phyloP scores from a whole-genome alignment of 1,139 yeast species.

The Yamadazyma triangularis region DNA sequence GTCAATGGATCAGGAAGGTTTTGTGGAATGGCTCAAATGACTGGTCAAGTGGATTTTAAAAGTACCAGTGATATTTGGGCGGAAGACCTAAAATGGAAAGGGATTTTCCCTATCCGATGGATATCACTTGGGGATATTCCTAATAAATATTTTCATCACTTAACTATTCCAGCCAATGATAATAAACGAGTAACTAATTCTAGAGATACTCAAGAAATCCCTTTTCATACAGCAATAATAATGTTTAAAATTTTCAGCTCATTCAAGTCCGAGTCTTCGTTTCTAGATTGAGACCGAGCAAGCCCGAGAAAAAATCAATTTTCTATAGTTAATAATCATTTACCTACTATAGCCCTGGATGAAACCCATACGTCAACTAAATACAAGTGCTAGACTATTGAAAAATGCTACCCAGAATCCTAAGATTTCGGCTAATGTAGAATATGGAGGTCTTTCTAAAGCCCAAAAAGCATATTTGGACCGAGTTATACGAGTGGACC shows the following conservation, averaged over 20 bases:
- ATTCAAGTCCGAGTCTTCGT: slow-evolving; percentile 12
- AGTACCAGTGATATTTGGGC: slow-evolving; percentile 43
- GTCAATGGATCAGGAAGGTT: slow-evolving; percentile 58
- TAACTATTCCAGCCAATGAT: slow-evolving; percentile 42
- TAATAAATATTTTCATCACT: slow-evolving; percentile 41
- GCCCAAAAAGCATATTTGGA: slow-evolving; percentile 73
- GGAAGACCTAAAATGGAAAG: slow-evolving; percentile 46
- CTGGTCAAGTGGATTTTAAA: slow-evolving; percentile 30
- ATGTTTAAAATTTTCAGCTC: slow-evolving; percentile 42
- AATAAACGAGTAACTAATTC: slow-evolving; percentile 53
- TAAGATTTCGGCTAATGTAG: slow-evolving; percentile 14
- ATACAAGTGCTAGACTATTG: too few species aligned
- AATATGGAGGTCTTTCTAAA: slow-evolving; percentile 42
- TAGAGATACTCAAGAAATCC: slow-evolving; percentile 57
- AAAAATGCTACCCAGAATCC: neutral
- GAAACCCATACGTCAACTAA: too few species aligned
- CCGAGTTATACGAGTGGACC: slow-evolving; percentile 84
- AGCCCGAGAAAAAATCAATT: too few species aligned
- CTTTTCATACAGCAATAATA: slow-evolving; percentile 40
- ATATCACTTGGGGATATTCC: slow-evolving; percentile 46
- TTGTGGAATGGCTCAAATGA: slow-evolving; percentile 62
- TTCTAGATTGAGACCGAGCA: neutral
- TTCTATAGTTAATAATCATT: too few species aligned
- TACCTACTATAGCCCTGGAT: too few species aligned
- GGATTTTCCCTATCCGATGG: slow-evolving; percentile 53